Base-by-base conservation (phyloP, 2,329 filamentous ascomycete species). In the Mariannaea elegans region DNA sequence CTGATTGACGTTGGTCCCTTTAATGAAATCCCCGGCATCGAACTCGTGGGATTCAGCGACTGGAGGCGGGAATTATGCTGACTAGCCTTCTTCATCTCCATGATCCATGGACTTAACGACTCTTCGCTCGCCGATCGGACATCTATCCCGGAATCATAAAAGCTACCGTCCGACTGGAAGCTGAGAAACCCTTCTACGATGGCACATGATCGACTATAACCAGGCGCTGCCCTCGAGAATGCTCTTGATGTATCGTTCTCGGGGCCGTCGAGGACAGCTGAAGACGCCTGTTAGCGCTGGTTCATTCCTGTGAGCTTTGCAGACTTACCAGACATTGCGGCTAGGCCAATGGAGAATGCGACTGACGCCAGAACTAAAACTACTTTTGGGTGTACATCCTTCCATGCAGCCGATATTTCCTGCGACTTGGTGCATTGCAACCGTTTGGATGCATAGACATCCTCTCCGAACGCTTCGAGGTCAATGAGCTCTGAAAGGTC, bases 61-160 rank as follows among this genome's bases (percentile, higher is more conserved):
- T 14, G 36, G 12, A 56, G 23, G 10, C 51, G 47, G 14, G 63
- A 48, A 36, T 64, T 56, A 4, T 39, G 42, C 31, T 62, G 56
- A 21, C 57, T 58, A 9, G 57, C 56, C 42, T 65, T 62, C 38
- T 55, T 59, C 56, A 61, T 63, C 34, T 63, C 54, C 9, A 34
- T 38, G n/a, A 62, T 50, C 51, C 62, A 66, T 8, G 50, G 56
- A 29, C 64, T 68, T 6, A 44, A 46, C 16, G 47, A 57, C 16
- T 36, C 19, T 18, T 58, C 46, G 21, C 39, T 32, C 12, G 61
- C 34, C 24, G 41, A 51, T 2, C 47, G 59, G 39, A 69, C 47
- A 6, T 66, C 67, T 29, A 69, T 61, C 14, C 66, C 67, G 1
- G 67, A 69, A 48, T 69, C 67, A 23, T 62, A 66, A 23, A 59